These are phyloP conservation scores for Fusarium sp. DNA, from an alignment of 2,329 filamentous ascomycete species.

Conservation along the genomic window DNA sequence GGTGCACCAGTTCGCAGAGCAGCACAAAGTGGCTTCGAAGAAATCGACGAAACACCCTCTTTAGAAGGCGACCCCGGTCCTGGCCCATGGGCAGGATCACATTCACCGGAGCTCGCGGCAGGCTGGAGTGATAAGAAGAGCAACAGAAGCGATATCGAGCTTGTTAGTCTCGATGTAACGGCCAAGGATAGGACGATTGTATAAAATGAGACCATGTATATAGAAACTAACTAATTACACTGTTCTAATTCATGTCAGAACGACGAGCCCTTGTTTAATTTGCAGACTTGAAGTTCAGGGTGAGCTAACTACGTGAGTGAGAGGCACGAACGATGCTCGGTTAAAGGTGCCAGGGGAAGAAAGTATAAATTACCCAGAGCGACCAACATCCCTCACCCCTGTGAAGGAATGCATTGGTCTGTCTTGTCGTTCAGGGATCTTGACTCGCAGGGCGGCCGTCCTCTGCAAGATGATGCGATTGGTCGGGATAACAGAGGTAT, in stretches of 20 bases:
- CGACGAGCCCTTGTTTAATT: neutral
- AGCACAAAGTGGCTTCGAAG: constrained; percentile 21
- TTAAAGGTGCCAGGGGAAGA: neutral
- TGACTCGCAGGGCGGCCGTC: neutral
- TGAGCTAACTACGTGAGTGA: neutral
- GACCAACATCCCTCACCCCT: neutral
- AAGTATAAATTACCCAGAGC: neutral
- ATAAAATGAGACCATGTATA: neutral
- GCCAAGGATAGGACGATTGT: neutral
- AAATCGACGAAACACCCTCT: constrained; percentile 27
- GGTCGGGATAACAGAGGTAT: neutral
- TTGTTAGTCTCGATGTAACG: constrained; percentile 1
- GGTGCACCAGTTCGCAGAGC: neutral
- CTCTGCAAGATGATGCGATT: neutral
- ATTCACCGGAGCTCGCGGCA: constrained; percentile 4
- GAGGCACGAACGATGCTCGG: neutral
- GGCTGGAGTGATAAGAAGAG: constrained; percentile 29
- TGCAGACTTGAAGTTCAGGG: neutral
- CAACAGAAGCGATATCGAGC: constrained; percentile 18
- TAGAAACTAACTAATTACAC: neutral
- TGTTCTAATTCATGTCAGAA: neutral
- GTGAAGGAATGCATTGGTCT: neutral
- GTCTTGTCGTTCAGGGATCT: neutral
- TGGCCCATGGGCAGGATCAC: neutral
- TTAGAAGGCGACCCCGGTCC: neutral